Conservation (phyloP, 495 filamentous ascomycete species). For the Bryoglossum gracile region DNA sequence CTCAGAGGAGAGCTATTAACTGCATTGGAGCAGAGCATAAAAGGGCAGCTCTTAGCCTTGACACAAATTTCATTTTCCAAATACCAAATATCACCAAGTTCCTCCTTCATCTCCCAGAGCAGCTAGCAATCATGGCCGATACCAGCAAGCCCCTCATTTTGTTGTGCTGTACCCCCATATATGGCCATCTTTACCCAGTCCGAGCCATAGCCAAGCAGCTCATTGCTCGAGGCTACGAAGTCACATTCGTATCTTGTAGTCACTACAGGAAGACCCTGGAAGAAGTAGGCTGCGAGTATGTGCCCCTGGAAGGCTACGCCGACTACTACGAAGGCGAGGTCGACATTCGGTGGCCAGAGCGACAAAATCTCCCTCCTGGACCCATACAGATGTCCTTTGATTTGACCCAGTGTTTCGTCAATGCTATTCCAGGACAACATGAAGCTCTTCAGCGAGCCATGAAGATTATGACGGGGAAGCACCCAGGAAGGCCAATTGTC, state of each 20-base stretch:
- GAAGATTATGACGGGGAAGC: background rate
- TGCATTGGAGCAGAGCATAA: too few species aligned
- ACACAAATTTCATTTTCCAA: too few species aligned
- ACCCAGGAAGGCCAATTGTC: background rate
- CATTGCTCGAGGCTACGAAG: background rate
- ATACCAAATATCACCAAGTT: too few species aligned
- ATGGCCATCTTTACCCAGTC: constrained; percentile 1
- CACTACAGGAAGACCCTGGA: background rate
- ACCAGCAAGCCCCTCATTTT: constrained; percentile 3
- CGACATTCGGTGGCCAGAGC: background rate
- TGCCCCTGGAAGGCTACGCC: background rate
- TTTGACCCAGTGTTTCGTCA: background rate
- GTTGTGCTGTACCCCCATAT: background rate
- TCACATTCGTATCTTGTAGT: background rate
- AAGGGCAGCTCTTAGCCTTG: too few species aligned
- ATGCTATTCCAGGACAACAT: background rate
- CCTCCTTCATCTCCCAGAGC: too few species aligned
- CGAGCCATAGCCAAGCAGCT: background rate
- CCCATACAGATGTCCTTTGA: background rate
- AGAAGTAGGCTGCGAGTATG: background rate
- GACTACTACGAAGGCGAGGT: background rate
- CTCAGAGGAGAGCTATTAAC: too few species aligned
- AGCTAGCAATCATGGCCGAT: too few species aligned
- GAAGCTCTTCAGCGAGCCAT: background rate
- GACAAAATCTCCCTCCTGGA: background rate